Percentiles rank a stretch among this genome's conserved stretches.
These are phyloP conservation scores for Zangia roseola DNA, from an alignment of 768 basidiomycete species.

Conservation along the genomic window DNA sequence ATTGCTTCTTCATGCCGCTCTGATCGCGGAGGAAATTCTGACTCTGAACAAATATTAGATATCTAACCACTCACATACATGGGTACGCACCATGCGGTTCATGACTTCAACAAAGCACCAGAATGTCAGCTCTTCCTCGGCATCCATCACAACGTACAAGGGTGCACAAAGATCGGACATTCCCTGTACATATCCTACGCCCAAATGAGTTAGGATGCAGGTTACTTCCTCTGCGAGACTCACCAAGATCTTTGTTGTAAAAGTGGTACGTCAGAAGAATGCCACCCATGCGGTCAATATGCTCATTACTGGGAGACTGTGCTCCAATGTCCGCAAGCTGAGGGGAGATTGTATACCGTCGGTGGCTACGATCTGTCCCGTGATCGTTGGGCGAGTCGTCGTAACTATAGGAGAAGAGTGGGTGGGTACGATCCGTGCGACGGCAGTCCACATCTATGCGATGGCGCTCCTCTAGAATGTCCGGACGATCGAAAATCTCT, in stretches of 20 bases:
- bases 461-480: conserved; percentile 88
- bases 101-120: conserved; percentile 97
- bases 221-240: conserved; percentile 24
- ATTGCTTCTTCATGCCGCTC: conserved; percentile 95
- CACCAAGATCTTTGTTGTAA: conserved; percentile 85
- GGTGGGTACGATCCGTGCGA: conserved; percentile 92
- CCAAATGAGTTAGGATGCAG: conserved; percentile 13
- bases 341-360: conserved; percentile 71
- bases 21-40: conserved; percentile 95
- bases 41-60: conserved; percentile 51
- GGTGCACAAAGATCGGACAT: conserved; percentile 98
- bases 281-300: conserved; percentile 82
- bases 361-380: conserved; percentile 51
- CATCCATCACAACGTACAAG: conserved; percentile 86
- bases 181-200: conserved; percentile 90
- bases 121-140: conserved; percentile 88
- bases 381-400: conserved; percentile 39
- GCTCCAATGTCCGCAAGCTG: conserved; percentile 73
- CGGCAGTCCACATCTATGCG: conserved; percentile 96
- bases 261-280: conserved; percentile 92
- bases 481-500: conserved; percentile 77
- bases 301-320: conserved; percentile 86
- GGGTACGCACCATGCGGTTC: conserved; percentile 80
- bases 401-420: conserved; percentile 66
- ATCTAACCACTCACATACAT: conserved; percentile 1